phyloP scores from a whole-genome alignment of 2,329 filamentous ascomycete genomes.

The Colletotrichum tamarilloi region DNA sequence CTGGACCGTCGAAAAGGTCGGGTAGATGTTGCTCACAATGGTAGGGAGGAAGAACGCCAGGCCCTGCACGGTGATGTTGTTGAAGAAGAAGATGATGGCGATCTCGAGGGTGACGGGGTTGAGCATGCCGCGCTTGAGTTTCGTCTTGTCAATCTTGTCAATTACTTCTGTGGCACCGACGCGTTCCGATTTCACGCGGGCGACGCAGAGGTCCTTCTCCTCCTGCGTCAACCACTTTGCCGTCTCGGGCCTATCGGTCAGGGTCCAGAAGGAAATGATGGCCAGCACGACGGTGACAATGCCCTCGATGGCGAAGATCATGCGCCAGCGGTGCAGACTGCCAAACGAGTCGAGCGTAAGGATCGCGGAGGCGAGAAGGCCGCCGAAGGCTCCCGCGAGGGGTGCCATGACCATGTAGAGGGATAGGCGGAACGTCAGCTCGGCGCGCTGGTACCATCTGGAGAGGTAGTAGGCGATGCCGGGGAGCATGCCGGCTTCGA shows the following conservation, averaged over 20 bases:
- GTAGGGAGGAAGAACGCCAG: constrained; percentile 77
- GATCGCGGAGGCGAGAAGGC: constrained; percentile 73
- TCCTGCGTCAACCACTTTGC: constrained; percentile 73
- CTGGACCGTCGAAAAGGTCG: constrained; percentile 63
- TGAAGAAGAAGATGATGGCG: constrained; percentile 69
- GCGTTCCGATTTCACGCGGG: constrained; percentile 76
- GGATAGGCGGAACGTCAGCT: constrained; percentile 74
- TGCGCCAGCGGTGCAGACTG: constrained; percentile 68
- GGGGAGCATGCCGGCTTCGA: constrained; percentile 80
- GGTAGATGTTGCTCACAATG: constrained; percentile 76
- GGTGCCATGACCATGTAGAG: constrained; percentile 79
- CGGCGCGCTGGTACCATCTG: constrained; percentile 76
- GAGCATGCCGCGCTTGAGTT: constrained; percentile 71
- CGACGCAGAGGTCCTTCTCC: constrained; percentile 74
- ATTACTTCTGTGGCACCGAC: constrained; percentile 69
- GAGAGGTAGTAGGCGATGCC: constrained; percentile 80
- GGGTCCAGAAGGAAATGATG: constrained; percentile 70
- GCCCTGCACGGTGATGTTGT: constrained; percentile 79
- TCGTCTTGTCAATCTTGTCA: constrained; percentile 70
- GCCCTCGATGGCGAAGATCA: constrained; percentile 79
- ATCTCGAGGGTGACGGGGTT: constrained; percentile 70
- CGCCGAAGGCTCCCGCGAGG: constrained; percentile 77
- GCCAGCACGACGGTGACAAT: constrained; percentile 60
- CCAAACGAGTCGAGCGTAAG: constrained; percentile 70
- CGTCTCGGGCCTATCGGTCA: constrained; percentile 77